Percentiles rank a stretch among this genome's conserved stretches.
Conservation (phyloP, 2,329 filamentous ascomycete species). For the Fusarium nanum region DNA sequence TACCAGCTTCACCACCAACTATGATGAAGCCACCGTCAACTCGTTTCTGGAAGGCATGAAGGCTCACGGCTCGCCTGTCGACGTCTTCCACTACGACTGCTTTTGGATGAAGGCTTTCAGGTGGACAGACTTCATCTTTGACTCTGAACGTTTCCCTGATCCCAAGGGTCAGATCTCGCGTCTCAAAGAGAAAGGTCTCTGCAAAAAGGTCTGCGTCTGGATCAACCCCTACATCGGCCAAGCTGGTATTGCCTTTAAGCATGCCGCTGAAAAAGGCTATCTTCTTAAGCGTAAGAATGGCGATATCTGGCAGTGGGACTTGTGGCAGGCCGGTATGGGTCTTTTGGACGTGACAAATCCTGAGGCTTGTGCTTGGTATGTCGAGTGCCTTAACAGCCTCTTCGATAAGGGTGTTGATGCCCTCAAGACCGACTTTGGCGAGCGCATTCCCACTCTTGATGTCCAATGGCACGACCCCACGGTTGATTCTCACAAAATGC, state of each 20-base stretch:
- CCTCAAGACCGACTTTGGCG: conserved; percentile 82
- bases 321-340: conserved; percentile 83
- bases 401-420: conserved; percentile 77
- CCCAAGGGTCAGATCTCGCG: conserved; percentile 72
- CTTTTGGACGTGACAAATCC: conserved; percentile 81
- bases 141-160: conserved; percentile 75
- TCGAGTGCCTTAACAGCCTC: conserved; percentile 68
- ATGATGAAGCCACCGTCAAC: conserved; percentile 75
- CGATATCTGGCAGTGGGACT: conserved; percentile 79
- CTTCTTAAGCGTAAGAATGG: conserved; percentile 76
- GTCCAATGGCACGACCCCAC: conserved; percentile 72
- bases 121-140: conserved; percentile 81
- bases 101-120: conserved; percentile 83
- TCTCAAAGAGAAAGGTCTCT: conserved; percentile 71
- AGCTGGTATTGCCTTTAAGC: conserved; percentile 72
- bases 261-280: conserved; percentile 74
- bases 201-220: conserved; percentile 77
- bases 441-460: conserved; percentile 74
- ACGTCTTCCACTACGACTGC: conserved; percentile 81
- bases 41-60: conserved; percentile 77
- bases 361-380: conserved; percentile 73
- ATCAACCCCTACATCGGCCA: conserved; percentile 81
- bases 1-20: conserved; percentile 79
- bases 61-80: conserved; percentile 71
- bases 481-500: conserved; percentile 73